Base-by-base conservation (phyloP, 164 flowering plant genomes). In the Warburgia ugandensis region DNA sequence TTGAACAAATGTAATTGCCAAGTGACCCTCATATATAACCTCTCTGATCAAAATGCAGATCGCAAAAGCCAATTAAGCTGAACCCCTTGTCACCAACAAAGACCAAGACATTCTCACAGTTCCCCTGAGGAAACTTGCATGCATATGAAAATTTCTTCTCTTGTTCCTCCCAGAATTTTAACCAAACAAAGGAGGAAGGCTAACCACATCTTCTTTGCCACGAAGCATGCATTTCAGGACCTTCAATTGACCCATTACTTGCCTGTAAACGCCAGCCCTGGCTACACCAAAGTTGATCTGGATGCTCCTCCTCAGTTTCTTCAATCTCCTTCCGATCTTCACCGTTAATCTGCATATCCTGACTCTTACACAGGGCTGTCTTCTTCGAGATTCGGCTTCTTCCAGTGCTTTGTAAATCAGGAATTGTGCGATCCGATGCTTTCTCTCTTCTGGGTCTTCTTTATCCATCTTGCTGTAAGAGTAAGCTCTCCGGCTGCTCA, bases 391-490 rank as follows among this genome's bases (percentile, higher is more conserved):
- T 59, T 82, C 85, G 0, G 74, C 92, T 56, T 67, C 51, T 48
- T 78, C 60, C 42, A 87, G 47, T 6, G 53, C 59, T 58, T 77
- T 81, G 54, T 76, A 72, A 51, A 84, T 84, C 87, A 84, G 67
- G 64, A 78, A 84, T 63, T 82, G 90, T 0, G 94, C 94, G 43
- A 60, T 52, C 21, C 81, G 46, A 33, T 76, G 87, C 11, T 25
- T 43, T 48, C 23, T 27, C 60, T 83, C 96, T 52, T 84, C 89
- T 19, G 79, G 77, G 73, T 86, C 96, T 57, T 79, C 83, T 14
- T 25, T 56, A 14, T 75, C 82, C 59, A 86, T 30, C 63, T 59
- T 86, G 22, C 77, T 42, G 68, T 86, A 86, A 3, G 48, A 64
- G 64, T 45, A 48, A 20, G 66, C 58, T 27, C 58, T 63, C 60